Conservation (phyloP, 805 yeast genomes). For the Metschnikowia baotianmanensis region DNA sequence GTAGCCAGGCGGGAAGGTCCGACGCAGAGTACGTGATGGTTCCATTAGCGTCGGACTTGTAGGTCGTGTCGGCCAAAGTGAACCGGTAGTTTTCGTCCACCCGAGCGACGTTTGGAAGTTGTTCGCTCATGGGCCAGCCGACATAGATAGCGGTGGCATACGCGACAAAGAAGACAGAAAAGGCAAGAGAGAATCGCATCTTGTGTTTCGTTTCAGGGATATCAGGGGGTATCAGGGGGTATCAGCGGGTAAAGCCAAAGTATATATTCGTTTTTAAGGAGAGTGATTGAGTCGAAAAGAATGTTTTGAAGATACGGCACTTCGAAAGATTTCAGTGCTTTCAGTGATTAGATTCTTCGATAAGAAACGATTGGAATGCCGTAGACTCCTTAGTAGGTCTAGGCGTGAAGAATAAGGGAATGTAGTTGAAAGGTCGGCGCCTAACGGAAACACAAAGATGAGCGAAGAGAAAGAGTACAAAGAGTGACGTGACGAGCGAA, state of each 20-base stretch:
- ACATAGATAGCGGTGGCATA: slow-evolving; percentile 48
- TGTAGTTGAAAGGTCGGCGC: no score
- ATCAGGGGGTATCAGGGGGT: no score
- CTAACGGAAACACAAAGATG: no score
- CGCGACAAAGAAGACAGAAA: slow-evolving; percentile 11
- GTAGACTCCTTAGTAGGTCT: no score
- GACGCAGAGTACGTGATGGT: slow-evolving; percentile 53
- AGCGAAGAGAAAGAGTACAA: background rate
- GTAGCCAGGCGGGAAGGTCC: slow-evolving; percentile 74
- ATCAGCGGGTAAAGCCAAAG: no score
- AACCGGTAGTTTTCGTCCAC: slow-evolving; percentile 60
- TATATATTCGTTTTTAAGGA: no score
- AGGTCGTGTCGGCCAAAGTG: slow-evolving; percentile 70
- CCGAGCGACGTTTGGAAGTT: slow-evolving; percentile 85
- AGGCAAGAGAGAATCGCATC: slow-evolving; percentile 2
- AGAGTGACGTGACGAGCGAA: background rate
- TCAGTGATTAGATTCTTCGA: no score
- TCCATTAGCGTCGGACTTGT: slow-evolving; percentile 38
- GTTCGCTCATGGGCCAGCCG: slow-evolving; percentile 79
- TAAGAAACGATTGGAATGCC: no score
- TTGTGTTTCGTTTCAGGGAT: background rate
- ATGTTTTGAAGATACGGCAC: no score
- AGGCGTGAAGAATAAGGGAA: no score
- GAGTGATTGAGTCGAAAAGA: no score
- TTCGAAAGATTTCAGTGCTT: no score